phyloP scores from a whole-genome alignment of 257 asterid species.

The Penstemon davidsonii region DNA sequence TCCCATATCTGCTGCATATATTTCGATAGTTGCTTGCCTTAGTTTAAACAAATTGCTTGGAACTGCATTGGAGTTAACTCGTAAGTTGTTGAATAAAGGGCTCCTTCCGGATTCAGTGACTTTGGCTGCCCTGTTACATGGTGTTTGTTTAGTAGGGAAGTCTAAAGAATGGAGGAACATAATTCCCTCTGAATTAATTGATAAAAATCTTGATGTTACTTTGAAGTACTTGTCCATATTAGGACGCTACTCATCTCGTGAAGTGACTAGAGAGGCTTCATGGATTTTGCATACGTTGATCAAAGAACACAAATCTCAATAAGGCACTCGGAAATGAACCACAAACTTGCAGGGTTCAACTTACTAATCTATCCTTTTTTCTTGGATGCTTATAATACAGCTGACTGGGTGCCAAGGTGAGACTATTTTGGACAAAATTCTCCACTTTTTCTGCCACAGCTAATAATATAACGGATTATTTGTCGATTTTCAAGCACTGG shows the following conservation, averaged over 20 bases:
- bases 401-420: slow-evolving; percentile 3
- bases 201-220: slow-evolving; percentile 50
- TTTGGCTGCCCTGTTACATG: slow-evolving; percentile 67
- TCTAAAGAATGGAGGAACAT: slow-evolving; percentile 71
- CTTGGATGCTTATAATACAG: slow-evolving; percentile 1
- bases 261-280: slow-evolving; percentile 51
- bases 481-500: background rate
- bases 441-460: background rate
- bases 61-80: slow-evolving; percentile 53
- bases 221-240: slow-evolving; percentile 53
- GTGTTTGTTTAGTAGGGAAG: slow-evolving; percentile 66
- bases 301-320: slow-evolving; percentile 31
- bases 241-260: slow-evolving; percentile 46
- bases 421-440: slow-evolving; percentile 11
- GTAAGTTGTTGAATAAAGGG: slow-evolving; percentile 53
- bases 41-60: slow-evolving; percentile 64
- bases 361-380: background rate
- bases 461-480: background rate
- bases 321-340: slow-evolving; percentile 24
- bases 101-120: slow-evolving; percentile 45
- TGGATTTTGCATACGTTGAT: slow-evolving; percentile 57
- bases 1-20: slow-evolving; percentile 67
- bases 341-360: background rate
- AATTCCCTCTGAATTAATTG: slow-evolving; percentile 41
- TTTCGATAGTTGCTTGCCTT: slow-evolving; percentile 63